Conservation (phyloP, 768 basidiomycete species). For the Strobilomyces echinocephalus region DNA sequence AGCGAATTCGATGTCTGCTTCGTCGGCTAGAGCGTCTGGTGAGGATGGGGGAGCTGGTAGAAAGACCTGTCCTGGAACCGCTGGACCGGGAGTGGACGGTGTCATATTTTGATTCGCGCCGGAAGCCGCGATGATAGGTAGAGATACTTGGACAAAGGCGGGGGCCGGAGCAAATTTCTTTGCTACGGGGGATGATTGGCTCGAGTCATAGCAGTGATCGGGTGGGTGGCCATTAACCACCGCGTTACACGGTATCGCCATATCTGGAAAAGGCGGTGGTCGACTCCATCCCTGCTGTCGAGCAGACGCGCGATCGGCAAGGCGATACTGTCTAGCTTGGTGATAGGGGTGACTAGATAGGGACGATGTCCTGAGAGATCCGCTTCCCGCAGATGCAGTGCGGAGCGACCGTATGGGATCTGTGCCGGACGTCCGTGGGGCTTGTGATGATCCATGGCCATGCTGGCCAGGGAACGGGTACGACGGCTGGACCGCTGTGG, state of each 20-base stretch:
- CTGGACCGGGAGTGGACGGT: neutral
- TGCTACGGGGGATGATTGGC: neutral
- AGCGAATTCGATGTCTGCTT: constrained; percentile 22
- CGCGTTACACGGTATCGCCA: neutral
- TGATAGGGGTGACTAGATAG: constrained; percentile 14
- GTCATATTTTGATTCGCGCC: constrained; percentile 1
- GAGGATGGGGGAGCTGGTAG: neutral
- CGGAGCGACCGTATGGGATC: constrained; percentile 5
- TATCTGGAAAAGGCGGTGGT: neutral
- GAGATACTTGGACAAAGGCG: neutral
- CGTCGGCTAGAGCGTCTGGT: constrained; percentile 4
- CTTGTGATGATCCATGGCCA: neutral
- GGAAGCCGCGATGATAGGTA: neutral
- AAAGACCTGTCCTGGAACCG: neutral
- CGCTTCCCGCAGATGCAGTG: constrained; percentile 1
- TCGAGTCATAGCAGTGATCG: neutral
- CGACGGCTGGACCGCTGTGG: neutral
- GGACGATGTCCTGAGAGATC: constrained; percentile 1
- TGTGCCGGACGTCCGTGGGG: neutral
- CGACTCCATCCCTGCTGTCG: constrained; percentile 6
- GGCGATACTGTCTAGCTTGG: constrained; percentile 10
- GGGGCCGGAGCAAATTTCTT: neutral
- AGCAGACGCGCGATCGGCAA: constrained; percentile 10
- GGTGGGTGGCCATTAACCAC: neutral
- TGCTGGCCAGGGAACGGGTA: constrained; percentile 3